Conservation (phyloP, 2,329 filamentous ascomycete species). For the Lachnellula cervina region DNA sequence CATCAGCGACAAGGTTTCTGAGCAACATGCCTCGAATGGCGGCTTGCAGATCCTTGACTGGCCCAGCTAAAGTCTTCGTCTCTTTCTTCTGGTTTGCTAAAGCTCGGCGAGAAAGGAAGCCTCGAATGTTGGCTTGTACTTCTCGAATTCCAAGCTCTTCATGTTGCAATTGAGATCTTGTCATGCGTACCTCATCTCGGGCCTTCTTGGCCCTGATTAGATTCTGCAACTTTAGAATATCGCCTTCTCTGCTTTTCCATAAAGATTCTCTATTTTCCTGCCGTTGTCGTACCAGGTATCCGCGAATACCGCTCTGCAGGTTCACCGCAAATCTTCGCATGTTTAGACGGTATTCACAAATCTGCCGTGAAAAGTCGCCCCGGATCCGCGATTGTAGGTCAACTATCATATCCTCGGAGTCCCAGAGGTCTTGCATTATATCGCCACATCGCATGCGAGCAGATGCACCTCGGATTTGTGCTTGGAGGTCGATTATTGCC, state of each 20-base stretch:
- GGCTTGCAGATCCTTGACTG: conserved; percentile 58
- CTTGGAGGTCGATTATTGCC: conserved; percentile 73
- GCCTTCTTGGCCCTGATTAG: conserved; percentile 66
- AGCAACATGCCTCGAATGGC: conserved; percentile 58
- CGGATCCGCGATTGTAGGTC: conserved; percentile 83
- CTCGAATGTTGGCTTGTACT: conserved; percentile 62
- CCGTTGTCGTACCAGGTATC: conserved; percentile 65
- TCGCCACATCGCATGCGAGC: conserved; percentile 71
- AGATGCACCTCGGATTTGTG: conserved; percentile 77
- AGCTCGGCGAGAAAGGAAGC: conserved; percentile 58
- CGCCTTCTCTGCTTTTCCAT: conserved; percentile 65
- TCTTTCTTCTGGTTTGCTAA: conserved; percentile 52
- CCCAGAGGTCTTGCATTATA: conserved; percentile 87
- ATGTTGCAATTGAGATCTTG: conserved; percentile 54
- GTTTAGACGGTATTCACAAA: conserved; percentile 73
- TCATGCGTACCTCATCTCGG: conserved; percentile 52
- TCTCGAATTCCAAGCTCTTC: conserved; percentile 60
- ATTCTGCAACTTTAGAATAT: conserved; percentile 77
- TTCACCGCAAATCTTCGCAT: conserved; percentile 78
- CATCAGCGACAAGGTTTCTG: conserved; percentile 49
- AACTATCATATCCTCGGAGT: conserved; percentile 69
- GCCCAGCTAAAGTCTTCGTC: conserved; percentile 46
- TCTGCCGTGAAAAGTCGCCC: conserved; percentile 80
- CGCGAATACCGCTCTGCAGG: conserved; percentile 75
- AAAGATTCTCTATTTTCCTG: conserved; percentile 58